Evolutionary conservation across 2,329 filamentous ascomycete genomes (phyloP).

Genomic region (Penicillium corylophilum): DNA sequence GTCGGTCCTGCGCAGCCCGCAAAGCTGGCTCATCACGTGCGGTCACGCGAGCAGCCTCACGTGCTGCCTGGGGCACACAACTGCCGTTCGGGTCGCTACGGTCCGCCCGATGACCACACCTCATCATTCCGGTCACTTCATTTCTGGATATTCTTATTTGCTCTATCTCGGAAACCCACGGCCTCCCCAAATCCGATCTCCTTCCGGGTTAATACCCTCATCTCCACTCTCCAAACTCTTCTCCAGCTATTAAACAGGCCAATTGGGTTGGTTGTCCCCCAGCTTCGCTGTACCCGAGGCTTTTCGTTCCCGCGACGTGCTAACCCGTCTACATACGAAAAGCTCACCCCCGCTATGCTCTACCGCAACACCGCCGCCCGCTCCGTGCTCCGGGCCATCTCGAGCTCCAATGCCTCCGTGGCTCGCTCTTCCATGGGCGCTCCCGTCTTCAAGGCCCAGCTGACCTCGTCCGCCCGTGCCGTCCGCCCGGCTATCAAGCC

Average conservation of each 20-base stretch:
- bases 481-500: constrained; percentile 36
- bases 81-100: constrained; percentile 30
- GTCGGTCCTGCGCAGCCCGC: constrained; percentile 19
- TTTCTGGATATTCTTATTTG: constrained; percentile 33
- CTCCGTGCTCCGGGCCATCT: constrained; percentile 46
- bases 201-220: constrained; percentile 31
- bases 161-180: constrained; percentile 32
- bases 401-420: constrained; percentile 44
- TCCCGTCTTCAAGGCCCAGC: constrained; percentile 45
- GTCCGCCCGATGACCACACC: constrained; percentile 30
- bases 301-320: constrained; percentile 29
- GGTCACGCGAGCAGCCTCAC: constrained; percentile 13
- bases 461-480: constrained; percentile 44
- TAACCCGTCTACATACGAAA: constrained; percentile 33
- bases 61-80: constrained; percentile 27
- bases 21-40: constrained; percentile 14
- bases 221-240: constrained; percentile 28
- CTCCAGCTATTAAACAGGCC: constrained; percentile 23
- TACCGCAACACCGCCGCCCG: constrained; percentile 47
- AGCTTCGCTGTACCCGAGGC: constrained; percentile 30
- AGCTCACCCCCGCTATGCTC: constrained; percentile 44
- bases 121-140: constrained; percentile 36
- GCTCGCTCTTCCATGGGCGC: constrained; percentile 42
- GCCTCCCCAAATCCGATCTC: constrained; percentile 35
- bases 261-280: constrained; percentile 33